Evolutionary conservation across 2,329 filamentous ascomycete genomes (phyloP), one percentile per base, ranked within the genome.

Genomic region (Alternaria hordeiaustralica): DNA sequence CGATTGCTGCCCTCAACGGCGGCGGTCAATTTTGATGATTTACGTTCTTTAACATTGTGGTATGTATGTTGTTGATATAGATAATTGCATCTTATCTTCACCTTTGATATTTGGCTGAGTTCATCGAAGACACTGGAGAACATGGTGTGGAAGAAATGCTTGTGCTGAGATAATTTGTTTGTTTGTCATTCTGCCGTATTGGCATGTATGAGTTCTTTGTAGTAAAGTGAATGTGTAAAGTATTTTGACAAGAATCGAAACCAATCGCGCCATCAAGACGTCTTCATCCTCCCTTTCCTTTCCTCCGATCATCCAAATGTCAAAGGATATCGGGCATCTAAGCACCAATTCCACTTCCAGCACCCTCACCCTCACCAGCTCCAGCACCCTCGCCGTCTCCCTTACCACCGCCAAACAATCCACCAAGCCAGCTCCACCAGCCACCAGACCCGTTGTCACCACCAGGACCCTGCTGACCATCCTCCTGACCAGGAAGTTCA

Each of bases 1-100:
- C 72, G 70, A 68, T 65, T 55, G 51, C 56, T 64, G 60, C 72
- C 71, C 72, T 75, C 72, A 75, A 75, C 72, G 72, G 72, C 61
- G 61, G 65, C 62, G 58, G 62, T 72, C 69, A 72, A 68, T 25
- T 54, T 60, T 64, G 53, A 36, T 43, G 28, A 47, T 33, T 44
- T 60, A 49, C 44, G 12, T 25, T 61, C 59, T 51, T 51, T 61
- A 28, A 44, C 43, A 23, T 12, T 46, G 11, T 44, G n/a, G 51
- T 9, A 18, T 33, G 20, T 9, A 23, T 26, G 21, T 55, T 13
- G 15, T 25, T 28, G 10, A 44, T 23, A 30, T 60, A 25, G 18
- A 18, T 47, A 28, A 60, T 20, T n/a, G 30, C 20, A n/a, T 25
- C 9, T 15, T 23, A 41, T 53, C 9, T 53, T 36, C 3, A 41